Conservation (phyloP, 2,329 filamentous ascomycete genomes). For the Penicillium fuscoglaucum region DNA sequence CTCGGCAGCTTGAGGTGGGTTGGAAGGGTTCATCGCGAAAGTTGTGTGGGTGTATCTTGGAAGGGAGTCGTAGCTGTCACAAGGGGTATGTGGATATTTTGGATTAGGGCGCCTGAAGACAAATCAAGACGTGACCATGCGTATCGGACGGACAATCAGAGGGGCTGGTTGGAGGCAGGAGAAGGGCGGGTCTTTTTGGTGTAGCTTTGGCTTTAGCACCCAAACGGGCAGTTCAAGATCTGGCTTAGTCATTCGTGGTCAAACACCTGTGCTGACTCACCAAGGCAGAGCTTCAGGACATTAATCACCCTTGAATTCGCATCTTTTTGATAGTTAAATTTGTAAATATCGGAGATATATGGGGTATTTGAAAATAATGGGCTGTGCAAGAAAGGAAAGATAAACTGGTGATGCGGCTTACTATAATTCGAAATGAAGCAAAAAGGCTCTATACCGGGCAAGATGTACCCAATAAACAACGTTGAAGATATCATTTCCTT, state of each 20-base stretch:
- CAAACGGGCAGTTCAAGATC: not conserved
- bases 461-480: not conserved
- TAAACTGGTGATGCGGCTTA: not conserved
- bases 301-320: not conserved
- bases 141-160: conserved; percentile 10
- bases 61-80: not conserved
- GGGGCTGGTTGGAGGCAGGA: conserved; percentile 13
- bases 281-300: not conserved
- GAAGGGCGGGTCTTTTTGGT: conserved; percentile 25
- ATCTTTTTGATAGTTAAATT: too few relatives aligned
- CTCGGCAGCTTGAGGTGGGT: conserved; percentile 49
- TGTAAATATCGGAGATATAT: not conserved
- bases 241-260: not conserved
- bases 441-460: not conserved
- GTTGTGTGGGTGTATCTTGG: conserved; percentile 9
- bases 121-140: conserved; percentile 15
- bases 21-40: conserved; percentile 44
- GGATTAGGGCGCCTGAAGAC: conserved; percentile 3
- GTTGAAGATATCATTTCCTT: not conserved
- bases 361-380: not conserved
- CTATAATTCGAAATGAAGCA: not conserved
- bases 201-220: conserved; percentile 20
- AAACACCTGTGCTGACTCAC: not conserved
- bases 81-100: not conserved
- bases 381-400: not conserved